Base-by-base conservation (phyloP, 495 filamentous ascomycete genomes). In the Niebla homalea region DNA sequence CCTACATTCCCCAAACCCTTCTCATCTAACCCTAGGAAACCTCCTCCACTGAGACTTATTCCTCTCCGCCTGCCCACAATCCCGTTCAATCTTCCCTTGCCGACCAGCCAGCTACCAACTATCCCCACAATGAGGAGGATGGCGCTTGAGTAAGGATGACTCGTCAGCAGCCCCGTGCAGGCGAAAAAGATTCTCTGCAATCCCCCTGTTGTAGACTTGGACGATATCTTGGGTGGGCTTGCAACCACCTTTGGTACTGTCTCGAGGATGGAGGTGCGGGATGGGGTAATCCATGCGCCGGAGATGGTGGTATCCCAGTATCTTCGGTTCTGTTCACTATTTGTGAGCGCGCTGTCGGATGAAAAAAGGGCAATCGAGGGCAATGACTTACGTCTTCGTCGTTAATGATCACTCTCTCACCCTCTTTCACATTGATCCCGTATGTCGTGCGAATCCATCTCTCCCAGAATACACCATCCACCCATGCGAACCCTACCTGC, bases 401-500 rank as follows among this genome's bases (percentile, higher is more conserved):
- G 53, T 96, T 95, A 65, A 98, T 90, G 46, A 98, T 84, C 37
- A 98, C 89, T 47, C 87, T 76, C 64, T 97, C 92, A 36, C 89
- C 87, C 41, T 87, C 82, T 37, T 74, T 75, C 21, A 88, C 81
- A 58, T 89, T 82, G 55, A 97, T 83, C 37, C 93, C 92, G 62
- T 94, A 98, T 0, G 89, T 95, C 16, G 81, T 92, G 41, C 88
- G 74, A 48, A 98, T 79, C 92, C 92, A 98, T 36, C 90, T 76
- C 63, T 96, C 89, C 92, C 92, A 98, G 65, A 97, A 96, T 20
- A 87, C 79, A 43, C 89, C 89, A 64, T 98, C 92, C 7, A 97
- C 87, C 93, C 93, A 97, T n/a, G 93, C 92, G 68, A 98, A 98
- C 4, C 81, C 75, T 21, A 96, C 87, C 58, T 92, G 82, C 65